A percentile compares a stretch with the other conserved stretches of the same genome.
phyloP scores from a whole-genome alignment of 345 rosid genomes.

The Pistacia atlantica region DNA sequence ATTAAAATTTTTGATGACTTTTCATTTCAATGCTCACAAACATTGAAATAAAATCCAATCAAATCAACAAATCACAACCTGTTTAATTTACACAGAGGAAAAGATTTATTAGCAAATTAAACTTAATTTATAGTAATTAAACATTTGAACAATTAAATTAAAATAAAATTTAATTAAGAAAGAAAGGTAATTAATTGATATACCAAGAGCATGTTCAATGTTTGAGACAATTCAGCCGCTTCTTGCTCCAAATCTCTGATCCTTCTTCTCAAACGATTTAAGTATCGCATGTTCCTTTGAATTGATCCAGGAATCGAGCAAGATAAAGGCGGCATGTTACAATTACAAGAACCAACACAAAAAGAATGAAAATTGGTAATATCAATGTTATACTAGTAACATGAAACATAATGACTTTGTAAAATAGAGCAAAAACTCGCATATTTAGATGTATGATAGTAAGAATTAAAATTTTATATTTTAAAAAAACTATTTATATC shows the following conservation, averaged over 20 bases:
- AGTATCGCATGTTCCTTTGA: neutral
- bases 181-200: neutral
- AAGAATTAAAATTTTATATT: too few species aligned
- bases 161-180: too few species aligned
- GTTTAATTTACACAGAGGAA: too few species aligned
- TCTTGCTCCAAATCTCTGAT: neutral
- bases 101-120: too few species aligned
- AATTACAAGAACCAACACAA: too few species aligned
- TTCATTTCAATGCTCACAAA: too few species aligned
- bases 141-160: too few species aligned
- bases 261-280: neutral
- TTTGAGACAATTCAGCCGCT: neutral
- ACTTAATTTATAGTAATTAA: too few species aligned
- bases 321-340: neutral
- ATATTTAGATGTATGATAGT: neutral
- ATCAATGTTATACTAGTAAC: neutral
- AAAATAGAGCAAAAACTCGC: too few species aligned
- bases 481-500: too few species aligned
- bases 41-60: too few species aligned
- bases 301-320: neutral
- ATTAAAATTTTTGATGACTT: too few species aligned
- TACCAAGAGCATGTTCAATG: constrained; percentile 12
- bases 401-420: neutral
- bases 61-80: neutral
- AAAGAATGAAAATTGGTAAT: neutral